Evolutionary conservation across 192 early-diverging fungal genomes (phyloP).

Genomic region (Irineochytrium annulatum): DNA sequence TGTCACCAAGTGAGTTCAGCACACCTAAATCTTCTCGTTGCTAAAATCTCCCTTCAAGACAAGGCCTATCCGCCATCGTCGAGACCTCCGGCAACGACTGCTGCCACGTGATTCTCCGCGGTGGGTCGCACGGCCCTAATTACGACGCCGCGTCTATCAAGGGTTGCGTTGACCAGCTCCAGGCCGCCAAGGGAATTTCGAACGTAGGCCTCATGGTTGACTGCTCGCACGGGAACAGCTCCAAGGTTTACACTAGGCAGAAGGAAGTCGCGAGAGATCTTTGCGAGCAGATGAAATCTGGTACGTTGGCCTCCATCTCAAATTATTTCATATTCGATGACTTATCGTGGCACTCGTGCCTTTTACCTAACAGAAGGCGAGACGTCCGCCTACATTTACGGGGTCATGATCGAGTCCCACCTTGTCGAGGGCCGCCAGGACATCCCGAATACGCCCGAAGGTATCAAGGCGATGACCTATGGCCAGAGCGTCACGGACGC

Average conservation of each 20-base stretch:
- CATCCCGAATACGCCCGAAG: slow-evolving; percentile 57
- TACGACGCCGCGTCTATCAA: slow-evolving; percentile 63
- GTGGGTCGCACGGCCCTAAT: slow-evolving; percentile 86
- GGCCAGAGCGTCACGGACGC: slow-evolving; percentile 93
- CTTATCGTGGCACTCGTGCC: too few species aligned
- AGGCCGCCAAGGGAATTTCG: slow-evolving; percentile 52
- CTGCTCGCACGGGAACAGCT: slow-evolving; percentile 89
- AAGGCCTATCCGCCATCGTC: not conserved
- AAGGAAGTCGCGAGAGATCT: slow-evolving; percentile 65
- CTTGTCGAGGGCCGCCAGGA: slow-evolving; percentile 61
- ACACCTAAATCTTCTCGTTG: not conserved
- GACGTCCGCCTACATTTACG: slow-evolving; percentile 47
- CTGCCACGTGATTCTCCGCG: slow-evolving; percentile 89
- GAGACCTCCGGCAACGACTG: slow-evolving; percentile 66
- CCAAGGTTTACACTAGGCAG: slow-evolving; percentile 88
- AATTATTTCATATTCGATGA: too few species aligned
- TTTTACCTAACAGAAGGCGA: slow-evolving; percentile 33
- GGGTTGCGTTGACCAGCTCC: slow-evolving; percentile 52
- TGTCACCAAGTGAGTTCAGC: slow-evolving; percentile 83
- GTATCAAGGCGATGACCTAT: slow-evolving; percentile 66
- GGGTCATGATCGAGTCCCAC: slow-evolving; percentile 95
- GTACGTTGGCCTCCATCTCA: too few species aligned
- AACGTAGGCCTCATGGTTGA: slow-evolving; percentile 79
- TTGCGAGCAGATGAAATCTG: slow-evolving; percentile 68
- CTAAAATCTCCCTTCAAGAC: not conserved